Conservation (phyloP, 2,329 filamentous ascomycete genomes). For the Lachnellula suecica region DNA sequence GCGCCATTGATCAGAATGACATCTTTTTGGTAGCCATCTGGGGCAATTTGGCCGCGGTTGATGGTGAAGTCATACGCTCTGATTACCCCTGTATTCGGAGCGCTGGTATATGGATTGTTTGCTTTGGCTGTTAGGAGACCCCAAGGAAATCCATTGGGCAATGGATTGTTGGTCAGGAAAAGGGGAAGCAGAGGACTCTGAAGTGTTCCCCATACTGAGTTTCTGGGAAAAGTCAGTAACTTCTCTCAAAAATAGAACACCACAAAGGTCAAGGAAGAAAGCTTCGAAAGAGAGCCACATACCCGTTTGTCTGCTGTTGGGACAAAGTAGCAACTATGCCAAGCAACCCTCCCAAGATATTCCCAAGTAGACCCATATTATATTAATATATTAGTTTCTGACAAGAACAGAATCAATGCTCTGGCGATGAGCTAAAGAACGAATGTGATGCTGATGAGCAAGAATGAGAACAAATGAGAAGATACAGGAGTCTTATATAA, state of each 20-base stretch:
- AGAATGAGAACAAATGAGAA: slow-evolving; percentile 17
- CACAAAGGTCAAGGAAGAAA: no score
- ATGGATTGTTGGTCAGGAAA: slow-evolving; percentile 49
- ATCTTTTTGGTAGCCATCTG: slow-evolving; percentile 47
- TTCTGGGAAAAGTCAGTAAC: slow-evolving; percentile 7
- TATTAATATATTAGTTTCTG: background rate
- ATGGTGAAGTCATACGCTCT: slow-evolving; percentile 34
- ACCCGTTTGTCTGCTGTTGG: slow-evolving; percentile 28
- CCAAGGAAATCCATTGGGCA: slow-evolving; percentile 53
- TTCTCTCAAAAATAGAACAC: background rate
- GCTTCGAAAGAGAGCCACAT: slow-evolving; percentile 3
- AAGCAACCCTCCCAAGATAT: slow-evolving; percentile 13
- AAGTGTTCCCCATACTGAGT: slow-evolving; percentile 34
- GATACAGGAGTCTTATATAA: slow-evolving; percentile 11
- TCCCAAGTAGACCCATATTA: slow-evolving; percentile 18
- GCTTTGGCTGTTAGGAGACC: slow-evolving; percentile 40
- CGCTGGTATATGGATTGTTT: slow-evolving; percentile 37
- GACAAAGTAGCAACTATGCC: slow-evolving; percentile 17
- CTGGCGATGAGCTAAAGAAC: background rate
- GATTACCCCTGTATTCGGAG: slow-evolving; percentile 41
- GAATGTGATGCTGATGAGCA: no score
- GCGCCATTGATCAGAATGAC: slow-evolving; percentile 46
- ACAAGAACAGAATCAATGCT: background rate
- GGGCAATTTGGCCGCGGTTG: slow-evolving; percentile 30
- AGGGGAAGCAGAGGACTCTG: slow-evolving; percentile 32